phyloP scores from a whole-genome alignment of 768 basidiomycete genomes.

The Amylocystis lapponica region DNA sequence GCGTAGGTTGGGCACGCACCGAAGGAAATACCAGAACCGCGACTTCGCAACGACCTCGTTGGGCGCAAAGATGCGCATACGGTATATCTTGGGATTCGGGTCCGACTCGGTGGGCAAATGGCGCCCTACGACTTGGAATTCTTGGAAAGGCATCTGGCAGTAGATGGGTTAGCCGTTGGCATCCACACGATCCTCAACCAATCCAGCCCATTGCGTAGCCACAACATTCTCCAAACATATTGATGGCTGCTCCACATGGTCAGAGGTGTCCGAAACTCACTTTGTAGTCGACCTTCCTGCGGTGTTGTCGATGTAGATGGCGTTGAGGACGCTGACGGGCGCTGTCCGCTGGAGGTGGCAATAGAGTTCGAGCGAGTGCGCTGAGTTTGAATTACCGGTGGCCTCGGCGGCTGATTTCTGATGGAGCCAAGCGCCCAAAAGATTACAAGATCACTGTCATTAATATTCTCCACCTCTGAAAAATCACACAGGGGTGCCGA shows the following conservation, averaged over 20 bases:
- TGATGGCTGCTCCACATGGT: background rate
- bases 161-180: conserved; percentile 15
- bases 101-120: conserved; percentile 93
- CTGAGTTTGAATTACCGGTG: no score
- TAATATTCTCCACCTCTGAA: no score
- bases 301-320: conserved; percentile 15
- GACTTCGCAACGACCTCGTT: conserved; percentile 99
- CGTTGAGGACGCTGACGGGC: conserved; percentile 10
- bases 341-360: conserved; percentile 10
- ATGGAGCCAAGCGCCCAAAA: no score
- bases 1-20: conserved; percentile 40
- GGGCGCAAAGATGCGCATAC: conserved; percentile 99
- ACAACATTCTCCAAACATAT: background rate
- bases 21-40: conserved; percentile 99
- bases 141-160: conserved; percentile 68
- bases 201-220: conserved; percentile 28
- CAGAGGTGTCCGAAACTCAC: conserved; percentile 7
- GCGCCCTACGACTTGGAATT: conserved; percentile 97
- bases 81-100: conserved; percentile 96
- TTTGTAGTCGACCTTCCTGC: conserved; percentile 16
- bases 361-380: conserved; percentile 15
- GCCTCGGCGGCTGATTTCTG: no score
- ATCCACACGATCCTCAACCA: conserved; percentile 13
- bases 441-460: no score
- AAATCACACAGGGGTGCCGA: no score